Conservation (phyloP, 2,329 filamentous ascomycete genomes). For the Penicillium sclerotigenum region DNA sequence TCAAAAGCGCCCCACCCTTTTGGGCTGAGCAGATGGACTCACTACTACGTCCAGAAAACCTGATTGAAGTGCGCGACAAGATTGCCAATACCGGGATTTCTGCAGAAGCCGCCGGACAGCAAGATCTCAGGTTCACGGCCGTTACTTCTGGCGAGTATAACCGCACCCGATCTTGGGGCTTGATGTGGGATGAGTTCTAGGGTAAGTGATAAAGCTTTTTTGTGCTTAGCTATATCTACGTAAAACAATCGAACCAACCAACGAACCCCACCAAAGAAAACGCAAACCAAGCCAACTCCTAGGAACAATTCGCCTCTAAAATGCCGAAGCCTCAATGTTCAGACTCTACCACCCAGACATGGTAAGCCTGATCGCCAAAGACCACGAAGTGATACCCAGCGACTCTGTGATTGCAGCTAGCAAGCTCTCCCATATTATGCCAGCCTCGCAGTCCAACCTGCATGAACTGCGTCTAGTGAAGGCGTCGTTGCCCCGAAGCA, state of each 20-base stretch:
- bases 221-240: background rate
- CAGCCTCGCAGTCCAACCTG: slow-evolving; percentile 19
- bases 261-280: no score
- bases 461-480: slow-evolving; percentile 24
- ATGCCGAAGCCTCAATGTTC: slow-evolving; percentile 29
- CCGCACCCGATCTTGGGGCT: slow-evolving; percentile 25
- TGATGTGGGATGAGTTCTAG: slow-evolving; percentile 26
- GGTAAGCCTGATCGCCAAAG: slow-evolving; percentile 27
- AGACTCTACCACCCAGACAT: slow-evolving; percentile 28
- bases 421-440: slow-evolving; percentile 21
- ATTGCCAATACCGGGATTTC: slow-evolving; percentile 20
- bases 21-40: slow-evolving; percentile 26
- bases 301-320: slow-evolving; percentile 27
- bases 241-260: background rate
- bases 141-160: slow-evolving; percentile 23
- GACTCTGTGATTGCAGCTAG: slow-evolving; percentile 27
- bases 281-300: slow-evolving; percentile 53
- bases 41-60: slow-evolving; percentile 17
- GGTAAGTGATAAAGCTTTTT: slow-evolving; percentile 8
- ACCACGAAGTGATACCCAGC: slow-evolving; percentile 28
- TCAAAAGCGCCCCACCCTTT: slow-evolving; percentile 23
- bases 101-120: slow-evolving; percentile 21
- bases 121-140: slow-evolving; percentile 22
- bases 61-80: slow-evolving; percentile 20
- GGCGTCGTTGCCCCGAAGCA: slow-evolving; percentile 51